Evolutionary conservation across 1,139 yeast species (phyloP), one percentile per base, ranked within the genome.

Genomic region (Petasospora rhodanensis): DNA sequence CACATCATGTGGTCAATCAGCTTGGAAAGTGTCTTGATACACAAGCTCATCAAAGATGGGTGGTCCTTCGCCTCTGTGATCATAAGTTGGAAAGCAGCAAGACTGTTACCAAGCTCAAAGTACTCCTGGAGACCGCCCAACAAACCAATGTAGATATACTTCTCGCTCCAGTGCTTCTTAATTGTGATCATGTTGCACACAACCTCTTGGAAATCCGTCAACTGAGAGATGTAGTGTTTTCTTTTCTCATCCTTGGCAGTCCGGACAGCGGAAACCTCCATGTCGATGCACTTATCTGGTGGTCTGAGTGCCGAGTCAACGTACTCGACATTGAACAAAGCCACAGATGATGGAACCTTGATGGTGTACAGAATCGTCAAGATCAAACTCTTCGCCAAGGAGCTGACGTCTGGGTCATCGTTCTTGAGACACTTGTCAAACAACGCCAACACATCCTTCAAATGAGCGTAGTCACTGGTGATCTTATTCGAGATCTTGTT

Each of bases 91-190:
- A 82, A 52, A 1, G 73, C 64, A 1, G 64, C 62, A 5, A 62
- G 52, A 27, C 66, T 65, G 1, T 73, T 58, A 2, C 67, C 63
- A 19, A 74, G 58, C 40, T 79, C 85, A 26, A 70, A 55, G 44
- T 72, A 76, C 2, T 70, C 60, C 49, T 81, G 84, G 7, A 82
- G 52, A 22, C 68, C 66, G 2, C 73, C 63, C 33, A 84, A 57
- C 18, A 81, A 58, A 8, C 72, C 68, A 31, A 84, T 56, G 35
- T 77, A 73, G 22, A 77, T 61, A 11, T 73, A 61, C 6, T 77
- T 67, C 6, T 73, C 62, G 46, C 79, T 83, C 97, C 97, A 89
- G 43, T 82, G 86, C 2, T 68, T 54, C 14, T 66, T 61, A 0
- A 52, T 34, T 24, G 50, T 45, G 26, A 66, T 67, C 37, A 62